These are phyloP conservation scores for Penicillium sp. DNA, from an alignment of 2,329 filamentous ascomycete genomes.

Conservation along the genomic window DNA sequence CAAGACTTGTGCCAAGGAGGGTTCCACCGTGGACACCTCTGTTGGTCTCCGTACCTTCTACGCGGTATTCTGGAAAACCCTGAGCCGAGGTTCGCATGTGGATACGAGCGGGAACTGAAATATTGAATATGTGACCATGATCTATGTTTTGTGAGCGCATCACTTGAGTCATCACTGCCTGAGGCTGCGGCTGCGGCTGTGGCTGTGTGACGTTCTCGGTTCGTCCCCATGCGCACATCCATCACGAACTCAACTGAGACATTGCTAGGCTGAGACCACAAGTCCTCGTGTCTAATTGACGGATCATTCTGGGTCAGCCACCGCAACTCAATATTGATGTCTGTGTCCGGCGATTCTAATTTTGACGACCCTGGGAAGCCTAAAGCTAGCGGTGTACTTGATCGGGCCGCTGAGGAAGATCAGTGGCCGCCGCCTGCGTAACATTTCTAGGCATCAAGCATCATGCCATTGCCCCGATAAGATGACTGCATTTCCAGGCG, in stretches of 20 bases:
- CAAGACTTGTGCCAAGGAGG: not conserved
- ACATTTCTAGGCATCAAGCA: not conserved
- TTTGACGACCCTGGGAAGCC: constrained; percentile 1
- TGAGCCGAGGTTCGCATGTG: constrained; percentile 12
- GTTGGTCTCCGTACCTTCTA: constrained; percentile 8
- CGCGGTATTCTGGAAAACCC: constrained; percentile 16
- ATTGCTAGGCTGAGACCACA: not conserved
- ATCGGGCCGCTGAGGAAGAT: not conserved
- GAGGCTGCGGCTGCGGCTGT: not conserved
- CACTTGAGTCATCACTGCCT: not conserved
- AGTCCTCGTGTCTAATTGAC: constrained; percentile 4
- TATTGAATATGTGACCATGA: not conserved
- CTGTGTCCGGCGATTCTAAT: constrained; percentile 7
- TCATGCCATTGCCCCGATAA: constrained; percentile 1
- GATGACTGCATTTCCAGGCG: constrained; percentile 7
- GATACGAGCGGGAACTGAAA: not conserved
- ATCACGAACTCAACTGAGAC: constrained; percentile 13
- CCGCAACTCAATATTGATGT: not conserved
- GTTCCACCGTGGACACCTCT: constrained; percentile 10
- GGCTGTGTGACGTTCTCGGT: not conserved
- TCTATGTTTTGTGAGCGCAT: not conserved
- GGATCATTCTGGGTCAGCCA: not conserved
- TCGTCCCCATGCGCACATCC: not conserved
- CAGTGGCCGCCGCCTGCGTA: constrained; percentile 9
- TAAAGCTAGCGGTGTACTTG: not conserved